Evolutionary conservation across 2,329 filamentous ascomycete genomes (phyloP), one percentile per base, ranked within the genome.

Genomic region (Colletotrichum spaethianum): DNA sequence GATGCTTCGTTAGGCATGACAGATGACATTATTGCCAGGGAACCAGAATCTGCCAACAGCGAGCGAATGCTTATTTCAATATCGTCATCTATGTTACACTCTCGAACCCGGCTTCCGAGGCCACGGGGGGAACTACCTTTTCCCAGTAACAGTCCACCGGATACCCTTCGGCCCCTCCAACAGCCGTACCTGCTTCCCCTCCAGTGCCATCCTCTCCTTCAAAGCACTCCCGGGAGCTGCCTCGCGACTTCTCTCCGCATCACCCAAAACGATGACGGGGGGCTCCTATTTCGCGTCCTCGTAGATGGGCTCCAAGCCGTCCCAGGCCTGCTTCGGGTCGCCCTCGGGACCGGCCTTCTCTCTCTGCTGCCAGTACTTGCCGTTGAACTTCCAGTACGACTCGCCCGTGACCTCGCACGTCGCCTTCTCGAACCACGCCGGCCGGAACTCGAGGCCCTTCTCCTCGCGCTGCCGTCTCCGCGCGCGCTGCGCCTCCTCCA

Each of bases 401-500:
- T 98, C 94, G 0, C 96, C 95, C 4, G 96, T 98, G 23, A 93
- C 85, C 48, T 93, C 89, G 82, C 94, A 95, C 75, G 82, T 89
- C 2, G 86, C 86, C 83, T 93, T 94, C 48, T 79, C 84, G 81
- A 99, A 99, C 95, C 96, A 99, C 57, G 92, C 91, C 0, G 96
- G 94, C 50, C 84, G 82, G 79, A 96, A 98, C 73, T 96, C 92
- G 74, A 97, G 93, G 4, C 96, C 96, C 2, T 84, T 88, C 38
- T 88, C 88, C 82, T 99, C 96, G 31, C 95, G 87, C 70, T 88
- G 84, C 66, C 93, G 85, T 73, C 96, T 86, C 70, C 92, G 92
- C 12, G 92, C 91, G 72, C 96, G 88, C 86, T 99, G 96, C 75
- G 92, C 95, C 84, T 98, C 93, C 82, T 99, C 96, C 0, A 99